These are phyloP conservation scores for Hanseniaspora occidentalis DNA, from an alignment of 805 yeast genomes.

Conservation along the genomic window DNA sequence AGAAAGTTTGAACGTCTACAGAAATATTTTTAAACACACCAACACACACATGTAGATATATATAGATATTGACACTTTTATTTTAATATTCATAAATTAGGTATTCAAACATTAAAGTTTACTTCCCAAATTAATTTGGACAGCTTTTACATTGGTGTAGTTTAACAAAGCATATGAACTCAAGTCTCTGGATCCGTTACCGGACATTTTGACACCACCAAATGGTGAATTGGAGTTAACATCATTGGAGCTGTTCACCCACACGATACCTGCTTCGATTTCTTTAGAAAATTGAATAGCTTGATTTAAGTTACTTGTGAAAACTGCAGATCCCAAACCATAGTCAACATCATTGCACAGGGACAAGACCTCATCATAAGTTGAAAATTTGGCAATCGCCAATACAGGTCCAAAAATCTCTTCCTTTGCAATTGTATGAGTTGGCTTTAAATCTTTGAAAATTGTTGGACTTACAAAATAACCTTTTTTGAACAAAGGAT, in stretches of 20 bases:
- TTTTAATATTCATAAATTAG: no score
- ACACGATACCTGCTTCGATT: slow-evolving; percentile 37
- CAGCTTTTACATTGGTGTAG: slow-evolving; percentile 55
- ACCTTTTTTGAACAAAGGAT: slow-evolving; percentile 17
- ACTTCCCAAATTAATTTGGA: slow-evolving; percentile 51
- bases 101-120: no score
- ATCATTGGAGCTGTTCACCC: slow-evolving; percentile 49
- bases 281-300: slow-evolving; percentile 31
- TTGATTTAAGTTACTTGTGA: slow-evolving; percentile 27
- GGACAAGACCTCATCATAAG: slow-evolving; percentile 31
- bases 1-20: no score
- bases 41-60: no score
- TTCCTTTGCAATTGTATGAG: slow-evolving; percentile 32
- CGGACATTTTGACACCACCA: slow-evolving; percentile 58
- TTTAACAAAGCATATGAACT: slow-evolving; percentile 52
- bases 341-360: slow-evolving; percentile 32
- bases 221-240: slow-evolving; percentile 47
- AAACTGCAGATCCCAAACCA: slow-evolving; percentile 37
- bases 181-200: slow-evolving; percentile 49
- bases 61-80: no score
- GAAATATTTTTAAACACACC: no score
- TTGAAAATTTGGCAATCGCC: slow-evolving; percentile 30
- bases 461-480: slow-evolving; percentile 36
- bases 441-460: slow-evolving; percentile 31
- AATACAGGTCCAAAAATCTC: slow-evolving; percentile 45